Evolutionary conservation across 2,329 filamentous ascomycete species (phyloP), one percentile per base, ranked within the genome.

Genomic region (Coniochaeta prunicola): DNA sequence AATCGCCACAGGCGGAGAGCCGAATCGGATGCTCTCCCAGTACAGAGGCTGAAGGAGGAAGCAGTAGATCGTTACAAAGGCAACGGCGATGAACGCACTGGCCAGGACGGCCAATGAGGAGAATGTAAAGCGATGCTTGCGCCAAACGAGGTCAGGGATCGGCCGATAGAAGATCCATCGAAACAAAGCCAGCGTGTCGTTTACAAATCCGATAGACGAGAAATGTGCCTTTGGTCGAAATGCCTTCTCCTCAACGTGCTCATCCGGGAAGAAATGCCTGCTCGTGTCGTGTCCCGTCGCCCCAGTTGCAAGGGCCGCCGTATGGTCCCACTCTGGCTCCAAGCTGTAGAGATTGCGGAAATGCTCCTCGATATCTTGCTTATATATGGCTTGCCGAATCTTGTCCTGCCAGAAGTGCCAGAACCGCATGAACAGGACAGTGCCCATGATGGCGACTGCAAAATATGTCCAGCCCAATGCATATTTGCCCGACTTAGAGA

Each of bases 331-430:
- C 24, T 79, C 76, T 36, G 77, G 74, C 56, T 83, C 78, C 58
- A 80, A 67, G 68, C 71, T 78, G 70, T 85, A 80, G 53, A 82
- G 64, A 56, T 78, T 71, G 60, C 71, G 82, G 70, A 84, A 86
- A 66, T 87, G 82, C 66, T 86, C 81, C 68, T 90, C 81, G 66
- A 90, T 80, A 70, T 91, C 86, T 69, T 94, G 87, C 75, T 96
- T 93, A 76, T 94, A 90, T 61, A 94, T 84, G 62, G 91, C 92
- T 65, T 92, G 90, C 64, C 92, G 85, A 64, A 96, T 91, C 76
- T 94, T 96, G 77, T 97, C 92, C 66, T 92, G 91, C 88, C 91
- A 96, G 65, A 89, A 87, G 73, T 96, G 89, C 80, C 92, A 96
- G 69, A 90, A 80, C 64, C 91, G 86, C 69, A 93, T 78, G 12